These are phyloP conservation scores for Pyrenophora teres DNA, from an alignment of 2,329 filamentous ascomycete species.

Conservation along the genomic window DNA sequence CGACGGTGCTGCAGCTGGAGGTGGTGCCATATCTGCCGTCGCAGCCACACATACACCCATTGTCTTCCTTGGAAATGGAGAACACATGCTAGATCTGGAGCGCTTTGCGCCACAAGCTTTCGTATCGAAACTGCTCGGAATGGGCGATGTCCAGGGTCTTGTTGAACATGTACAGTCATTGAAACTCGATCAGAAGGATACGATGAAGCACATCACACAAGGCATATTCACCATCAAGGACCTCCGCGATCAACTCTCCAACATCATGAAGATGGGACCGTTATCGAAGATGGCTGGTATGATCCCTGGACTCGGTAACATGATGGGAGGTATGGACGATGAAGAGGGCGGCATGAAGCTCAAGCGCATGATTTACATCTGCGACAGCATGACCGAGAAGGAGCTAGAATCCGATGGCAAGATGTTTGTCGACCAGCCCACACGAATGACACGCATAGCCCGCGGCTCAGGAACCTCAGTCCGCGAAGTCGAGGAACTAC, in stretches of 20 bases:
- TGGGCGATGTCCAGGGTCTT: conserved; percentile 94
- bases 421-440: conserved; percentile 88
- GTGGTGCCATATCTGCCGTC: conserved; percentile 96
- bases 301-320: conserved; percentile 91
- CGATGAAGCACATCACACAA: conserved; percentile 97
- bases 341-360: conserved; percentile 93
- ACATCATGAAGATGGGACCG: conserved; percentile 99
- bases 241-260: conserved; percentile 89
- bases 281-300: conserved; percentile 97
- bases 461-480: conserved; percentile 89
- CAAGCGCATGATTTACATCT: conserved; percentile 98
- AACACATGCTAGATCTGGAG: conserved; percentile 95
- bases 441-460: conserved; percentile 89
- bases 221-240: conserved; percentile 96
- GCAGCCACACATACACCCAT: conserved; percentile 96
- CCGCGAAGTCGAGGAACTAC: conserved; percentile 88
- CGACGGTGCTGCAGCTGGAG: conserved; percentile 91
- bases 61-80: conserved; percentile 95
- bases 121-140: conserved; percentile 89
- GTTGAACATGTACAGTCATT: conserved; percentile 96
- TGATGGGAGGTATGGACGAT: conserved; percentile 97
- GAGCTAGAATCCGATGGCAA: conserved; percentile 96
- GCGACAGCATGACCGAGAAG: conserved; percentile 96
- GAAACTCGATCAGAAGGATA: conserved; percentile 96
- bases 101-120: conserved; percentile 92